A percentile compares a stretch with the other conserved stretches of the same genome.
These are phyloP conservation scores for Chionographis japonica DNA, from an alignment of 106 monocot species.

Conservation along the genomic window DNA sequence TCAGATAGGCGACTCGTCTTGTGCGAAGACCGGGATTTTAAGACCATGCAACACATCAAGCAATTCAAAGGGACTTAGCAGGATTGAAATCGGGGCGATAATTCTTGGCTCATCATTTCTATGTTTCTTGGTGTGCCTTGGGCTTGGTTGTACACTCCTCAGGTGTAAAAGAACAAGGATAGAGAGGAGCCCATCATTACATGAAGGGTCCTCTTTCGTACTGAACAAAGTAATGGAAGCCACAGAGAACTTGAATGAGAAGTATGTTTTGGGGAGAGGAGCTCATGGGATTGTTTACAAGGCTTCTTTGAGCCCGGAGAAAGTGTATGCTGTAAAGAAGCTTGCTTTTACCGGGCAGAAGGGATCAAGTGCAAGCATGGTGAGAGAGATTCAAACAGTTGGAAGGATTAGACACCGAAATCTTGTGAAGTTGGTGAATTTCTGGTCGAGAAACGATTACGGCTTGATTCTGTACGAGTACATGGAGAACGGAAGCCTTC, in stretches of 20 bases:
- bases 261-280: conserved; percentile 61
- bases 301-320: conserved; percentile 39
- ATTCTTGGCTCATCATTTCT: conserved; percentile 32
- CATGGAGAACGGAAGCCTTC: conserved; percentile 88
- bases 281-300: conserved; percentile 89
- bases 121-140: conserved; percentile 35
- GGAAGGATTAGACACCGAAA: conserved; percentile 75
- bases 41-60: conserved; percentile 27
- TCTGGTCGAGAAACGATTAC: conserved; percentile 46
- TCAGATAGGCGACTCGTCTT: conserved; percentile 8
- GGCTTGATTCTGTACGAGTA: conserved; percentile 74
- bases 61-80: conserved; percentile 18
- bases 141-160: conserved; percentile 11
- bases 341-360: conserved; percentile 29
- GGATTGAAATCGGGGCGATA: conserved; percentile 27
- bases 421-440: conserved; percentile 59
- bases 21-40: conserved; percentile 17
- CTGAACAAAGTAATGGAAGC: conserved; percentile 66
- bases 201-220: conserved; percentile 66
- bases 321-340: conserved; percentile 80
- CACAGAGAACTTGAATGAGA: conserved; percentile 78
- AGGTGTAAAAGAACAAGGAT: conserved; percentile 14
- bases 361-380: conserved; percentile 48
- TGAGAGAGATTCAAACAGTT: conserved; percentile 65
- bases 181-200: conserved; percentile 15